Percentiles rank a stretch among this genome's conserved stretches.
Conservation (phyloP, 73 alveolate species). For the Paramecium biaurelia region DNA sequence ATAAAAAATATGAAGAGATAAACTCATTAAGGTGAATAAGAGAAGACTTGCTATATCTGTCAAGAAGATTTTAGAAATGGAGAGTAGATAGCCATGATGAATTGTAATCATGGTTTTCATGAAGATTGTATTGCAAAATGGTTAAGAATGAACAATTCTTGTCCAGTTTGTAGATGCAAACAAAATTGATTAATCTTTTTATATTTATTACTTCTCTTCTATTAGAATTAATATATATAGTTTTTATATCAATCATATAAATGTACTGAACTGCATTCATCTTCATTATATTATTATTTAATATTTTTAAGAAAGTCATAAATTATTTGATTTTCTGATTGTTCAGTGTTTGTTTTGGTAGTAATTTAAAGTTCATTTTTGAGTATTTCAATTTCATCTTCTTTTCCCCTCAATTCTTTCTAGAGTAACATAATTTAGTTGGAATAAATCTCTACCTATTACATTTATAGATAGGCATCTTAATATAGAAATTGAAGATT, state of each 20-base stretch:
- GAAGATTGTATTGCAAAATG: slow-evolving; percentile 83
- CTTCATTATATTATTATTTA: not conserved
- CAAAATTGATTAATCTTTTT: not conserved
- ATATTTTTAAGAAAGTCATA: not conserved
- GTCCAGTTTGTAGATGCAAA: slow-evolving; percentile 92
- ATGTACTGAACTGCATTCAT: not conserved
- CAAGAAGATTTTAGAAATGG: slow-evolving; percentile 79
- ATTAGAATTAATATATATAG: not conserved
- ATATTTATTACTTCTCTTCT: not conserved
- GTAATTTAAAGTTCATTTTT: not conserved
- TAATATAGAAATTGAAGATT: not conserved
- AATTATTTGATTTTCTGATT: not conserved
- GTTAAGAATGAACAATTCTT: slow-evolving; percentile 92
- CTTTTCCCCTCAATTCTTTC: not conserved
- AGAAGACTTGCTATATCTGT: slow-evolving; percentile 82
- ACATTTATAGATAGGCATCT: not conserved
- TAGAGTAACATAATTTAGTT: not conserved
- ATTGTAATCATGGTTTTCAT: slow-evolving; percentile 84
- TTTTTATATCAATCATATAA: not conserved
- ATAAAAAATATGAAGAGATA: slow-evolving; percentile 53
- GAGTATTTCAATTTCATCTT: not conserved
- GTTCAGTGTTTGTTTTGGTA: not conserved
- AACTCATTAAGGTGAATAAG: slow-evolving; percentile 58
- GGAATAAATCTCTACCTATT: not conserved
- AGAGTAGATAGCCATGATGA: slow-evolving; percentile 74